These are phyloP conservation scores for Hypoxylon fuscum DNA, from an alignment of 495 filamentous ascomycete genomes.

Conservation along the genomic window DNA sequence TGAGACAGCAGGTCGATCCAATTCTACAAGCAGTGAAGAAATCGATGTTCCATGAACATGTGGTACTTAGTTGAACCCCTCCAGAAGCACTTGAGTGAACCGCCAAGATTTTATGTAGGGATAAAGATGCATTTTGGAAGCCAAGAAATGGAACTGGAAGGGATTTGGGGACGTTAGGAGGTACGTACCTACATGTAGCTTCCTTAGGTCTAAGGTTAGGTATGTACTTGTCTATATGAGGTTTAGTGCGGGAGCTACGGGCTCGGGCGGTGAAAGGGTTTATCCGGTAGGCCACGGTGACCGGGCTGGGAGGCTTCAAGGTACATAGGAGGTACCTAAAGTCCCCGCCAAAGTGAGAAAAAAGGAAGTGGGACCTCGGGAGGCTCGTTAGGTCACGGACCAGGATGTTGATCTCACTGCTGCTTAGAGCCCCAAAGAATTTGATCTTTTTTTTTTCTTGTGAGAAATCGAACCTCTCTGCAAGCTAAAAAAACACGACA, in stretches of 20 bases:
- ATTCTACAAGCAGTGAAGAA: constrained; percentile 2
- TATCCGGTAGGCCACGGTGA: constrained; percentile 27
- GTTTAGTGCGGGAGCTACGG: too few relatives aligned
- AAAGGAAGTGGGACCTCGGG: constrained; percentile 5
- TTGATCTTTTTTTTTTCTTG: constrained; percentile 43
- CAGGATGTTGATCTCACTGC: constrained; percentile 40
- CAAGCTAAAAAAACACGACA: constrained; percentile 26
- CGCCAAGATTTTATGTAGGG: constrained; percentile 17
- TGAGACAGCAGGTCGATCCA: neutral
- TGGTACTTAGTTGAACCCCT: neutral
- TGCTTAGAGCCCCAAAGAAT: constrained; percentile 28
- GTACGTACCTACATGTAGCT: constrained; percentile 4
- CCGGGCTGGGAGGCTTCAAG: too few relatives aligned
- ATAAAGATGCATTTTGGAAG: constrained; percentile 8
- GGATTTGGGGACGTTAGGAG: constrained; percentile 6
- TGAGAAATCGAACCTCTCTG: constrained; percentile 13
- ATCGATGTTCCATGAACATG: neutral
- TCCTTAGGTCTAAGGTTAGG: constrained; percentile 5
- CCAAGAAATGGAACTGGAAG: constrained; percentile 16
- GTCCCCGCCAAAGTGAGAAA: too few relatives aligned
- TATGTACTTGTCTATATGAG: too few relatives aligned
- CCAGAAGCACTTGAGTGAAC: neutral
- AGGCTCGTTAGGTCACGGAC: constrained; percentile 1
- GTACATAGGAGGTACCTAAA: too few relatives aligned
- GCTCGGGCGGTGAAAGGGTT: constrained; percentile 23